These are phyloP conservation scores for Trichoderma afroharzianum DNA, from an alignment of 2,329 filamentous ascomycete species.

Conservation along the genomic window DNA sequence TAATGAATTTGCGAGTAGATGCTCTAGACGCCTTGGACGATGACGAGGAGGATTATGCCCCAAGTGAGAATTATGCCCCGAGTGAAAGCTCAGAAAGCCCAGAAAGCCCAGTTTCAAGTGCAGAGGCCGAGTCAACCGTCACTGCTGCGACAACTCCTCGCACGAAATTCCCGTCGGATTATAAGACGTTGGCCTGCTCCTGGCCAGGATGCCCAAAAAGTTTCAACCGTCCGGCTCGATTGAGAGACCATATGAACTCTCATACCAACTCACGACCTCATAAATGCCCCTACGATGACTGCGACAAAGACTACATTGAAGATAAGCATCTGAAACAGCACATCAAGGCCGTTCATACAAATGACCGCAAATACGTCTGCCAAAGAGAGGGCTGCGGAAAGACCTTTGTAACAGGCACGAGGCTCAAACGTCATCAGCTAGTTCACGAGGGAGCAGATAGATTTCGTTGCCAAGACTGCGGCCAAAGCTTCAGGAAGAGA, in stretches of 20 bases:
- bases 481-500: slow-evolving; percentile 79
- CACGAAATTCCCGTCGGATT: slow-evolving; percentile 61
- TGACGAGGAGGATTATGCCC: slow-evolving; percentile 32
- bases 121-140: slow-evolving; percentile 31
- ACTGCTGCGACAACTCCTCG: slow-evolving; percentile 41
- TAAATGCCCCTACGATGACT: slow-evolving; percentile 64
- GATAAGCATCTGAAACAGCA: slow-evolving; percentile 85
- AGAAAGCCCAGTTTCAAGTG: slow-evolving; percentile 31
- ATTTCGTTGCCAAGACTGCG: slow-evolving; percentile 71
- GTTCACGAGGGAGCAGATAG: slow-evolving; percentile 71
- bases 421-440: slow-evolving; percentile 72
- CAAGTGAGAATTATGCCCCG: slow-evolving; percentile 20
- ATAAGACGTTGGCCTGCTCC: slow-evolving; percentile 75
- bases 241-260: slow-evolving; percentile 75
- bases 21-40: slow-evolving; percentile 25
- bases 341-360: slow-evolving; percentile 74
- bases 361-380: slow-evolving; percentile 68
- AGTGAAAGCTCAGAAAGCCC: background rate
- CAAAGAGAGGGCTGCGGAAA: slow-evolving; percentile 70
- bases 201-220: slow-evolving; percentile 72
- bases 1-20: slow-evolving; percentile 9
- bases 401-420: slow-evolving; percentile 74
- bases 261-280: slow-evolving; percentile 84
- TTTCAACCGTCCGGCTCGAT: slow-evolving; percentile 80
- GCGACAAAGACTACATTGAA: slow-evolving; percentile 80